Base-by-base conservation (phyloP, 768 basidiomycete species). In the Megacollybia marginata region DNA sequence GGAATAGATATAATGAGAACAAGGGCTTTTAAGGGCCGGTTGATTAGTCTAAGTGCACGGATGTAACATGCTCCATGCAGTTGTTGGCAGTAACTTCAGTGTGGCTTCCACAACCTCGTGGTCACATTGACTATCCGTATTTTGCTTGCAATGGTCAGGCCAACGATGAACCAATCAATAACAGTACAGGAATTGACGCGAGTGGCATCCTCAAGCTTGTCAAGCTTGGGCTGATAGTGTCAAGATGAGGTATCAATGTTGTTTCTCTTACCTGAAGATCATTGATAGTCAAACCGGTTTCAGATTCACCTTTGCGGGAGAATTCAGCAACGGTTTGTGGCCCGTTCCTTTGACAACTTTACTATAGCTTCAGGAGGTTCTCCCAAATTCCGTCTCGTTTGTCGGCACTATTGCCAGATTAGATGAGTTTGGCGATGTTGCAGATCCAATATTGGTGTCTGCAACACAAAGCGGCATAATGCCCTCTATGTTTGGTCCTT, bases 271-370 rank as follows among this genome's bases (percentile, higher is more conserved):
- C 5, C 18, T 3, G 13, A 13, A 13, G 13, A 5, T 18, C 3
- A 5, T 8, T 40, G 38, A 15, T 18, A 76, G 74, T 53, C 61
- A 71, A 56, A 53, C 55, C 43, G 53, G 55, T 33, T 88, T 90
- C 57, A 91, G 92, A 9, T 65, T 92, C 36, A 81, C 81, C 12
- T 60, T 84, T 20, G 81, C 80, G 1, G 92, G 88, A 40, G 92
- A 94, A 65, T 92, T 85, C 65, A 79, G 84, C 47, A 73, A 73
- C 2, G 83, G 80, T 9, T 73, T 71, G n/a, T n/a, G n/a, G n/a
- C n/a, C n/a, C n/a, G n/a, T n/a, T n/a, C n/a, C n/a, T 77, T 80
- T 19, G 98, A 92, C 65, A 96, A 99, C 66, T 95, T 96, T 61
- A 85, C 86, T 5, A 80, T 97, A 46, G 80, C 89, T n/a, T 84